These are phyloP conservation scores for Karstenula rhodostoma DNA, from an alignment of 2,329 filamentous ascomycete species.

Conservation along the genomic window DNA sequence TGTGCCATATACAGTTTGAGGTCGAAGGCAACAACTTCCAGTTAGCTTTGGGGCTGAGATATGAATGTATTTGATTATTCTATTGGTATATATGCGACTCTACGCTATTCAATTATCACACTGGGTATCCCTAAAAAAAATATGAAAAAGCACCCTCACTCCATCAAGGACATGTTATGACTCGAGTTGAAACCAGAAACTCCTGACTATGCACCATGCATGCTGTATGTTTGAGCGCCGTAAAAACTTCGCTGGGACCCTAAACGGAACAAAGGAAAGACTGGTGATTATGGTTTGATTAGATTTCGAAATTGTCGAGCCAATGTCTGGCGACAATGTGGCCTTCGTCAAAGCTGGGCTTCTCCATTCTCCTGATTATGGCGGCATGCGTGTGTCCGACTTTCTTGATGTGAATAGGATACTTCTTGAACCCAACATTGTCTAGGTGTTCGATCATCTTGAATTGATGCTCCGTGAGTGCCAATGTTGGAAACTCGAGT, in stretches of 20 bases:
- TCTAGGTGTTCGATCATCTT: slow-evolving; percentile 83
- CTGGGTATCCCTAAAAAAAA: no score
- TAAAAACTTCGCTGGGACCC: not conserved
- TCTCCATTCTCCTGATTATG: slow-evolving; percentile 79
- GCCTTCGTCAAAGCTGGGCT: slow-evolving; percentile 76
- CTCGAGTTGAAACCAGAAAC: not conserved
- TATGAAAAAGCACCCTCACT: not conserved
- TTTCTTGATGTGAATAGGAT: slow-evolving; percentile 77
- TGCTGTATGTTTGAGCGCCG: not conserved
- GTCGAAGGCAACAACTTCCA: no score
- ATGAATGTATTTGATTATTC: no score
- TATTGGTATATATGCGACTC: no score
- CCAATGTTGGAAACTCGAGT: slow-evolving; percentile 72
- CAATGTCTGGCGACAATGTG: slow-evolving; percentile 81
- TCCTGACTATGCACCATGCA: not conserved
- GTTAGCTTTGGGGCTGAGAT: no score
- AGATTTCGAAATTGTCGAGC: slow-evolving; percentile 72
- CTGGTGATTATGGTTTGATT: not conserved
- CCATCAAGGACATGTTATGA: not conserved
- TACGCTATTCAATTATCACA: no score
- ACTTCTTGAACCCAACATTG: slow-evolving; percentile 65
- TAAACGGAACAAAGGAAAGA: not conserved
- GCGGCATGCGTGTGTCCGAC: slow-evolving; percentile 83
- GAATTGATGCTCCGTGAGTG: slow-evolving; percentile 82
- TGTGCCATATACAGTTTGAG: no score